phyloP scores from a whole-genome alignment of 2,329 filamentous ascomycete genomes.

The Penicillium sp. region DNA sequence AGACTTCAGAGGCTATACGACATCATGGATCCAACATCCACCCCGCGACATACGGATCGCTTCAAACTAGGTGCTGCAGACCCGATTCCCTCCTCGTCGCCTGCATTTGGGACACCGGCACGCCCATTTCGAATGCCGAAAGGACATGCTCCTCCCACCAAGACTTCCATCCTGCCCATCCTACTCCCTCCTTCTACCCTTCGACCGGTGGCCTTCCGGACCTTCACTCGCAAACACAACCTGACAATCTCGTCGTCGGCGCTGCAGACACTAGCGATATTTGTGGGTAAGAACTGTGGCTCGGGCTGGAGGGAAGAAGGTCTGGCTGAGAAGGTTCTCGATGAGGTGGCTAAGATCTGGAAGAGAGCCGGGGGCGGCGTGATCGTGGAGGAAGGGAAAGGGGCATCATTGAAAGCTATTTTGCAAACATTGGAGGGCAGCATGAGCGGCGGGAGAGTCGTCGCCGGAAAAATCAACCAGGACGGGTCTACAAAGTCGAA shows the following conservation, averaged over 20 bases:
- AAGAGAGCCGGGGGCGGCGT: conserved; percentile 83
- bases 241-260: conserved; percentile 85
- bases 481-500: conserved; percentile 34
- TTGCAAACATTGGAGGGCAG: conserved; percentile 77
- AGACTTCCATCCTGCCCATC: conserved; percentile 71
- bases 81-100: conserved; percentile 78
- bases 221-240: conserved; percentile 96
- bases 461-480: conserved; percentile 45
- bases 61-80: conserved; percentile 40
- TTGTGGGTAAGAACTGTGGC: conserved; percentile 89
- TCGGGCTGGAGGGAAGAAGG: conserved; percentile 96
- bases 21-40: conserved; percentile 21
- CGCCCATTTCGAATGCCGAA: conserved; percentile 59
- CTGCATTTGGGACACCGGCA: conserved; percentile 80
- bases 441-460: conserved; percentile 71
- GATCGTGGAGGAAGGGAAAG: conserved; percentile 77
- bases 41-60: conserved; percentile 22
- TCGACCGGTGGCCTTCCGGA: conserved; percentile 85
- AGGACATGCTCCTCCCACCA: conserved; percentile 47
- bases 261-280: conserved; percentile 74
- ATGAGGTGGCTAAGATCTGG: conserved; percentile 87
- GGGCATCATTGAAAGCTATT: conserved; percentile 66
- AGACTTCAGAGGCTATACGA: background rate
- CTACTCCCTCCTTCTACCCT: conserved; percentile 81
- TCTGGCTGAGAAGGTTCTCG: conserved; percentile 82